Evolutionary conservation across 106 monocot genomes (phyloP).

Genomic region (Narthecium ossifragum): DNA sequence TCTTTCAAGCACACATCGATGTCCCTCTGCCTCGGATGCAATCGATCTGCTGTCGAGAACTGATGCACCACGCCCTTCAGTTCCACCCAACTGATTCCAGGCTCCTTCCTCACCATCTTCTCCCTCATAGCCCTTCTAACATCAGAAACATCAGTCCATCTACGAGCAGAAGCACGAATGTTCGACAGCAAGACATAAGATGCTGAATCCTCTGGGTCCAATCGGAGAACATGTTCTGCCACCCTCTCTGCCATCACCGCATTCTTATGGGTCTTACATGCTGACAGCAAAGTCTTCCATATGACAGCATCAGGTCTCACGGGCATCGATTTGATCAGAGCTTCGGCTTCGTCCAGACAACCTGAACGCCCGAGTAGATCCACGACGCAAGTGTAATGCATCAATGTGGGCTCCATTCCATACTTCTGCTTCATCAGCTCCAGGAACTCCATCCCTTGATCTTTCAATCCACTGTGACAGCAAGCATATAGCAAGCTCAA

Average conservation of each 20-base stretch:
- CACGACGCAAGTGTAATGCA: conserved; percentile 79
- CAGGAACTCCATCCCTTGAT: conserved; percentile 41
- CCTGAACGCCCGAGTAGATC: conserved; percentile 71
- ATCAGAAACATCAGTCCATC: conserved; percentile 52
- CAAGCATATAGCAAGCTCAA: conserved; percentile 71
- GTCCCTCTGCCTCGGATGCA: conserved; percentile 33
- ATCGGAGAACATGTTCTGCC: conserved; percentile 35
- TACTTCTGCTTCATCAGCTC: conserved; percentile 43
- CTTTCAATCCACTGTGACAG: conserved; percentile 65
- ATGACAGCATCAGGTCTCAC: conserved; percentile 47
- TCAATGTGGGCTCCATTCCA: conserved; percentile 34
- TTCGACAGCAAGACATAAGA: conserved; percentile 65
- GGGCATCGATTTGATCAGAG: conserved; percentile 53
- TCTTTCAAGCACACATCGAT: conserved; percentile 36
- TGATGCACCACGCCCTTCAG: conserved; percentile 59
- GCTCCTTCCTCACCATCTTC: conserved; percentile 65
- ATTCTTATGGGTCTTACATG: conserved; percentile 59
- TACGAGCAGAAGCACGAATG: conserved; percentile 37
- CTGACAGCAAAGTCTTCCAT: conserved; percentile 75
- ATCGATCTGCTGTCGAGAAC: conserved; percentile 42
- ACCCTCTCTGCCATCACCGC: conserved; percentile 49
- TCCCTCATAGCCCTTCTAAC: conserved; percentile 50
- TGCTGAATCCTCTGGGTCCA: conserved; percentile 66
- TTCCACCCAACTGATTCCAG: conserved; percentile 68
- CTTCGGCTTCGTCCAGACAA: conserved; percentile 51